phyloP scores from a whole-genome alignment of 106 monocot species.

The Acorus calamus region DNA sequence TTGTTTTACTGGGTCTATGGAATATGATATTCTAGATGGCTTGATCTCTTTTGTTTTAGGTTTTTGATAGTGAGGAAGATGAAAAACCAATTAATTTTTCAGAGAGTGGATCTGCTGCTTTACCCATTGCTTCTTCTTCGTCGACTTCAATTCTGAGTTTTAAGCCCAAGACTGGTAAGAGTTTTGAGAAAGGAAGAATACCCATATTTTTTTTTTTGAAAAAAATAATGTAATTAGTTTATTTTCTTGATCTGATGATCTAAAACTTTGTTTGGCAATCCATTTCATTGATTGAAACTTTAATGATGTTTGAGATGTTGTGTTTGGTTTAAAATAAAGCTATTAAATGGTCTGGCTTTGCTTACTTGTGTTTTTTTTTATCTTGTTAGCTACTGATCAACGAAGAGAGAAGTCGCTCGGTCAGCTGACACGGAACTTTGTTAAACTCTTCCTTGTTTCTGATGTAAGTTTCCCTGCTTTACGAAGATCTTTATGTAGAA shows the following conservation, averaged over 20 bases:
- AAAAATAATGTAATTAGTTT: no score
- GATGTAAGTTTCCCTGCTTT: slow-evolving; percentile 26
- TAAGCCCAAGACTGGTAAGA: no score
- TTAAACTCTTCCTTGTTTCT: slow-evolving; percentile 70
- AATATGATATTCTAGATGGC: background rate
- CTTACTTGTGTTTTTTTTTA: background rate
- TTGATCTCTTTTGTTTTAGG: slow-evolving; percentile 8
- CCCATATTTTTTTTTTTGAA: no score
- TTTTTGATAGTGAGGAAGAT: slow-evolving; percentile 46
- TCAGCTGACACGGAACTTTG: slow-evolving; percentile 84
- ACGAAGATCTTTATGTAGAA: no score
- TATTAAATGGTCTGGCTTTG: background rate
- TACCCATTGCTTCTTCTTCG: no score
- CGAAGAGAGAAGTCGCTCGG: slow-evolving; percentile 87
- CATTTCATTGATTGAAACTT: background rate
- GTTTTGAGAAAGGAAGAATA: no score
- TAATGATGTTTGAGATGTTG: no score
- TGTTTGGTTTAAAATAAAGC: background rate
- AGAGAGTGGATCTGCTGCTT: no score
- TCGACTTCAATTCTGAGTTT: no score
- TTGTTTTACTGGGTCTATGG: background rate
- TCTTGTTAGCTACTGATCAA: slow-evolving; percentile 25
- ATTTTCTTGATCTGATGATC: no score
- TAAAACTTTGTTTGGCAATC: no score
- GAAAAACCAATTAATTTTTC: slow-evolving; percentile 15